These are phyloP conservation scores for Achlya hypogyna DNA, from an alignment of 352 stramenopile genomes.

Conservation along the genomic window DNA sequence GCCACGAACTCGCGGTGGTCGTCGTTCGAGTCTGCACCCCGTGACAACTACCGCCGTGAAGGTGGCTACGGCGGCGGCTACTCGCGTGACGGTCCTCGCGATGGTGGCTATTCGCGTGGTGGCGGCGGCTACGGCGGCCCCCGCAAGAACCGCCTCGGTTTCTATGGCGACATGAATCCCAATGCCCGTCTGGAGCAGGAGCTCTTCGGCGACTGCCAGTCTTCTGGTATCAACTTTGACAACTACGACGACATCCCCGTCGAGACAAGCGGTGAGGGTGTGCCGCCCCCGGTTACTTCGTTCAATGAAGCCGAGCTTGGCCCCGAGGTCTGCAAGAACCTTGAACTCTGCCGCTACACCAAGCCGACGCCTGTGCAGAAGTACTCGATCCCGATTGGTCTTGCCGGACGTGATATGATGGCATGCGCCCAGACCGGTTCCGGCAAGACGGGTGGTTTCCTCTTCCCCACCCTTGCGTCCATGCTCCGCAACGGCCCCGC, in stretches of 20 bases:
- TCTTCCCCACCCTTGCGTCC: constrained; percentile 95
- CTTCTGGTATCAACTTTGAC: constrained; percentile 98
- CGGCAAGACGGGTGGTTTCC: constrained; percentile 94
- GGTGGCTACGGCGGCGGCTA: constrained; percentile 25
- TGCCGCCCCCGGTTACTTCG: constrained; percentile 86
- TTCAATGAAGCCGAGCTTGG: constrained; percentile 88
- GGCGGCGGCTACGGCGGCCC: constrained; percentile 36
- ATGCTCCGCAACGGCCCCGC: constrained; percentile 85
- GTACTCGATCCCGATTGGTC: constrained; percentile 97
- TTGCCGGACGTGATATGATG: constrained; percentile 96
- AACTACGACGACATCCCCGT: constrained; percentile 98
- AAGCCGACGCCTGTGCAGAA: constrained; percentile 99
- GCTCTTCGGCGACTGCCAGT: constrained; percentile 89
- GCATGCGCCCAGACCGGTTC: constrained; percentile 98
- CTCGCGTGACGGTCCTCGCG: constrained; percentile 17
- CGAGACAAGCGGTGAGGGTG: constrained; percentile 90
- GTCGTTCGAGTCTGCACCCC: constrained; percentile 34
- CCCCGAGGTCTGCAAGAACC: constrained; percentile 87
- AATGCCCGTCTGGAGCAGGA: constrained; percentile 90
- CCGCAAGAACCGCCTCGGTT: constrained; percentile 92
- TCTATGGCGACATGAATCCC: constrained; percentile 90
- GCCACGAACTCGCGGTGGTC: constrained; percentile 47
- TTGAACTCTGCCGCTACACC: constrained; percentile 90
- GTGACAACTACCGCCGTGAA: constrained; percentile 21
- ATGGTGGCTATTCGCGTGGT: constrained; percentile 23